Evolutionary conservation across 148 eudicot genomes (phyloP), one percentile per base, ranked within the genome.

Genomic region (Rhododendron simsii): DNA sequence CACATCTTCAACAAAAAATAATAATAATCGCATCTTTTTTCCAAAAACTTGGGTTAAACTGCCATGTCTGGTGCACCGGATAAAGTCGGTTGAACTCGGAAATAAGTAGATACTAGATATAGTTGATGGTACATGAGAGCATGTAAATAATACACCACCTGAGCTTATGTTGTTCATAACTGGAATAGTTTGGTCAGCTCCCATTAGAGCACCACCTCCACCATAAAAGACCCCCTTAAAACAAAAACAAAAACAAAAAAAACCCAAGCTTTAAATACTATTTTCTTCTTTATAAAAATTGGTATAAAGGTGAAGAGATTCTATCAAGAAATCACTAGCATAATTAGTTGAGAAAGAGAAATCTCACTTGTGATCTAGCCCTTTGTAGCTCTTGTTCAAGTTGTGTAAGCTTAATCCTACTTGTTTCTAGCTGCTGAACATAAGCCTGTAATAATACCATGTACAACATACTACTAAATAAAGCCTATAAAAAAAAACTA

Each of bases 371-470:
- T 87, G 99, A 83, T 87, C 96, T 90, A 9, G 99, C 99, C 88
- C 98, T 87, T 84, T 97, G 98, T 53, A 97, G 88, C 81, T 95
- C 99, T 75, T 97, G 99, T 88, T 97, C 99, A 30, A 97, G 86
- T 83, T 97, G 99, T 67, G 92, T 93, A 47, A 97, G 98, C 89
- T 91, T 93, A 84, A 97, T 94, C 89, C 98, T 95, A 87, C 98
- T 97, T 50, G 98, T 90, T 88, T 97, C 99, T 87, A 97, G 89
- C 88, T 97, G 98, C 87, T 97, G 99, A 89, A 97, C 99, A 93
- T 97, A 97, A 84, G 99, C 99, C 99, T 97, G 95, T 78, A 89
- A 35, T 35, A n/a, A n/a, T 35, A 83, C 4, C 78, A 85, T 7
- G 47, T 71, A 71, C 33, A 44, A 18, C n/a, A 61, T 41, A 75